Evolutionary conservation across 2,329 filamentous ascomycete genomes (phyloP).

Genomic region (Canariomyces notabilis): DNA sequence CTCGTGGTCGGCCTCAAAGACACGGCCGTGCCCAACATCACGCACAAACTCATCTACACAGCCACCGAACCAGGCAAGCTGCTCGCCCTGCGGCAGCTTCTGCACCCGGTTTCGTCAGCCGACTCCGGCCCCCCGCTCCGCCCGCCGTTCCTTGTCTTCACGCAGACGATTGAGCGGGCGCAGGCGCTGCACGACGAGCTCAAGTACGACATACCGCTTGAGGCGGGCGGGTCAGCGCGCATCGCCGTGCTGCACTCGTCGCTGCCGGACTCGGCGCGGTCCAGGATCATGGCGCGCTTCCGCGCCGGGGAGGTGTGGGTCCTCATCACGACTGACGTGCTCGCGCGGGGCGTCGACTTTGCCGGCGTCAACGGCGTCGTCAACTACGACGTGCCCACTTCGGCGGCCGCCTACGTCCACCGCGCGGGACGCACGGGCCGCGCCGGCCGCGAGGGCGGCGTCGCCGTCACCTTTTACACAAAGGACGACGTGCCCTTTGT

Average conservation of each 20-base stretch:
- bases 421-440: conserved; percentile 87
- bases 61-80: conserved; percentile 93
- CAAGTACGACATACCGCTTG: conserved; percentile 86
- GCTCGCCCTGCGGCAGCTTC: conserved; percentile 79
- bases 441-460: conserved; percentile 78
- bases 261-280: conserved; percentile 69
- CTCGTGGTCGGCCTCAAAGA: conserved; percentile 96
- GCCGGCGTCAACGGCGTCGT: conserved; percentile 91
- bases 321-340: conserved; percentile 88
- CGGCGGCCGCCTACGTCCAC: conserved; percentile 85
- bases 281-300: conserved; percentile 82
- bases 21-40: conserved; percentile 86
- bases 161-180: conserved; percentile 89
- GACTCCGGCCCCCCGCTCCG: conserved; percentile 59
- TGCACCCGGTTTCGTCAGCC: conserved; percentile 63
- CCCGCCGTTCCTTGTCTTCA: conserved; percentile 91
- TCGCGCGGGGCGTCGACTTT: conserved; percentile 91
- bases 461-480: conserved; percentile 91
- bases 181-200: conserved; percentile 83
- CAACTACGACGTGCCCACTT: conserved; percentile 96
- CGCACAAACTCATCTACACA: conserved; percentile 83
- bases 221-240: conserved; percentile 76
- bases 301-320: conserved; percentile 92
- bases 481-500: conserved; percentile 88
- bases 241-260: conserved; percentile 89